Conservation (phyloP, 2,329 filamentous ascomycete genomes). For the Domatiomyces catenatus region DNA sequence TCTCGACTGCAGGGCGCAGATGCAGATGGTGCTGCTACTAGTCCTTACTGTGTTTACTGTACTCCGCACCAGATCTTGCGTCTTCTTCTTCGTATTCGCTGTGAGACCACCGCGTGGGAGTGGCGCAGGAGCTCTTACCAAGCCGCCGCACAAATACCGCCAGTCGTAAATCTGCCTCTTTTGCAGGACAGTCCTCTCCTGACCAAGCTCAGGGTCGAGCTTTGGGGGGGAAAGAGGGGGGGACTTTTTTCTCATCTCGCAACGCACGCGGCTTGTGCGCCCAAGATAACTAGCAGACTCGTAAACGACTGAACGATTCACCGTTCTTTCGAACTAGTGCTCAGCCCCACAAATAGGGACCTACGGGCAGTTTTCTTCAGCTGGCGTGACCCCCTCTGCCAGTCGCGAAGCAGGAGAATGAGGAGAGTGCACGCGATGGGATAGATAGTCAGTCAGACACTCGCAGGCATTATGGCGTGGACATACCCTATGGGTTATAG, state of each 20-base stretch:
- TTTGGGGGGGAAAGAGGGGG: too few species aligned
- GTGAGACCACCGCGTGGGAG: neutral
- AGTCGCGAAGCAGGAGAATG: neutral
- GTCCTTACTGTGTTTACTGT: too few species aligned
- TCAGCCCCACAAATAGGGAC: neutral
- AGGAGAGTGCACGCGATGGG: neutral
- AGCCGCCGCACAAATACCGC: neutral
- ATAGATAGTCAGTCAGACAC: too few species aligned
- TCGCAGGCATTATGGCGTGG: too few species aligned
- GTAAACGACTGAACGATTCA: neutral
- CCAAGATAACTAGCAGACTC: too few species aligned
- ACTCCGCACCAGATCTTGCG: neutral
- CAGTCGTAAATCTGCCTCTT: neutral
- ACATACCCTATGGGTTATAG: too few species aligned
- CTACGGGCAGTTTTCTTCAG: neutral
- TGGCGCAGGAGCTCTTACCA: neutral
- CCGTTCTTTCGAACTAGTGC: neutral
- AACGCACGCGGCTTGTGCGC: too few species aligned
- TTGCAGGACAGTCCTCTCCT: neutral
- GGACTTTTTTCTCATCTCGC: neutral
- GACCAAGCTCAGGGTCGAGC: neutral
- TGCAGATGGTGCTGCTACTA: too few species aligned
- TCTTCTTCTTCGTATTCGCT: neutral
- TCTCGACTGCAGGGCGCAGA: too few species aligned
- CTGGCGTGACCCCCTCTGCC: neutral